Base-by-base conservation (phyloP, 2,329 filamentous ascomycete species). In the Blastomyces emzantsi region DNA sequence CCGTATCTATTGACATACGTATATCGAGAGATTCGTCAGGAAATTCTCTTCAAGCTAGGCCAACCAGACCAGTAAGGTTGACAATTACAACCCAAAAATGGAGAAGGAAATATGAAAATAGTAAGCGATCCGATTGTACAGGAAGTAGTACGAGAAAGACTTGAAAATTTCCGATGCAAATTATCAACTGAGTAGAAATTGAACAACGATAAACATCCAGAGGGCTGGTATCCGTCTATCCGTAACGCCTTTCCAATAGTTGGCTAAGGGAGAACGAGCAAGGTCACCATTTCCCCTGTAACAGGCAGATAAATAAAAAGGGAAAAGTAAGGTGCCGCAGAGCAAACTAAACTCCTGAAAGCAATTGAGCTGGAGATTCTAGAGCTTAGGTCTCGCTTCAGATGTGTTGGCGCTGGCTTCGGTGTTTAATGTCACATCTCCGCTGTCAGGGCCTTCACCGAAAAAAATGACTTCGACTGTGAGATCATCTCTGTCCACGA, bases 401-500 rank as follows among this genome's bases (percentile, higher is more conserved):
- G 78, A 74, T 60, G 79, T 78, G 1, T 80, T 75, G 49, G 89
- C 90, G 65, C 88, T 96, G 1, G 94, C 94, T 72, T 97, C 93
- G 67, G 88, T 81, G 76, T 97, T 99, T 64, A 96, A 75, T 5
- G 88, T 84, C 5, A 97, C 88, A 67, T 88, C 87, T 45, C 92
- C 92, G 39, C 83, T 89, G 73, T 87, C 87, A 62, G 87, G 73
- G 45, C 88, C 85, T 69, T 96, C 86, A 65, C 94, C 94, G 71
- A 99, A 99, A 83, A 99, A 99, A 72, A 99, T 96, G 66, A 99
- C 94, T 76, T 99, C 91, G 19, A 99, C 93, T 0, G 94, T 99
- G 67, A 99, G 79, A 74, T 99, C 94, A 73, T 99, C 94, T 69
- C 91, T 93, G 55, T 72, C 58, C 73, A 71, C 56, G 70, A 58